phyloP scores from a whole-genome alignment of 1,139 yeast species.

The Saccharomyces hybrid region DNA sequence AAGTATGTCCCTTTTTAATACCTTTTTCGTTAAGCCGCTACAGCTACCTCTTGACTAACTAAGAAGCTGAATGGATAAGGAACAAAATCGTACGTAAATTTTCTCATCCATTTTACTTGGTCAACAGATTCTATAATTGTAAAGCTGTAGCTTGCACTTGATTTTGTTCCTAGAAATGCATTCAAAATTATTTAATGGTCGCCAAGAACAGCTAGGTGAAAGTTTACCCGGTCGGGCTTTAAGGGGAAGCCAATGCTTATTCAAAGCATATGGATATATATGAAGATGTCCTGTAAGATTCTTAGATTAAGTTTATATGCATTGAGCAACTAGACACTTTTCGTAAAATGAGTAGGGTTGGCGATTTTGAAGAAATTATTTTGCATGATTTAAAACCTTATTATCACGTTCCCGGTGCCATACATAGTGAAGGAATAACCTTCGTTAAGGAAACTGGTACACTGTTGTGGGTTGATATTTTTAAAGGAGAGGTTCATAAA shows the following conservation, averaged over 20 bases:
- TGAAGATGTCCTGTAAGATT: neutral
- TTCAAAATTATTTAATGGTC: too few relatives aligned
- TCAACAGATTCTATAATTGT: neutral
- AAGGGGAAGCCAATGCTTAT: neutral
- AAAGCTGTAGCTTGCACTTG: neutral
- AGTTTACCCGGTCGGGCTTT: neutral
- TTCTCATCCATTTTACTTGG: neutral
- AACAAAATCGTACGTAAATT: neutral
- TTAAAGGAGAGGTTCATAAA: slow-evolving; percentile 50
- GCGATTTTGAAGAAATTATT: slow-evolving; percentile 1
- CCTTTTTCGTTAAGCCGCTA: neutral
- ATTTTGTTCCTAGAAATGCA: neutral
- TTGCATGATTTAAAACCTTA: slow-evolving; percentile 11
- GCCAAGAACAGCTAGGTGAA: neutral
- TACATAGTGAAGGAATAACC: slow-evolving; percentile 61
- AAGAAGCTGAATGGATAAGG: neutral
- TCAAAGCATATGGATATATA: neutral
- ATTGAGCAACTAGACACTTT: neutral
- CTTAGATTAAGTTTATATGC: neutral
- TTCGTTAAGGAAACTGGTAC: slow-evolving; percentile 52
- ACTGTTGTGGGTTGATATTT: slow-evolving; percentile 65
- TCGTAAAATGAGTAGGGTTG: neutral
- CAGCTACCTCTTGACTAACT: neutral
- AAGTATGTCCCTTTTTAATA: neutral
- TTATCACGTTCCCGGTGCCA: slow-evolving; percentile 35